These are phyloP conservation scores for Candida chauliodis DNA, from an alignment of 805 yeast species.

Conservation along the genomic window DNA sequence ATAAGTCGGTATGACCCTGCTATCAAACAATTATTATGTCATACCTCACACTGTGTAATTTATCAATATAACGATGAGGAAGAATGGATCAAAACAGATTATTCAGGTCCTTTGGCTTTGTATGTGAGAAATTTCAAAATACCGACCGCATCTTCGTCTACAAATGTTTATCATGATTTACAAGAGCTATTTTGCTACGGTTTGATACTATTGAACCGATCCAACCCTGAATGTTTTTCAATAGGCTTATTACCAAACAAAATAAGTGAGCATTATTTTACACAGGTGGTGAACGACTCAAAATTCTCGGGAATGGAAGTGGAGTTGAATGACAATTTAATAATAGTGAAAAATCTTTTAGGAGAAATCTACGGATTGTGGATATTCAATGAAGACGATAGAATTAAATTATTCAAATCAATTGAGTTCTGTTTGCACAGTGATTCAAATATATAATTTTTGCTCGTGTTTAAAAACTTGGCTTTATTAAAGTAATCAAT, in stretches of 20 bases:
- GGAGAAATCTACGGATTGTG: constrained; percentile 77
- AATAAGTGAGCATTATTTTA: constrained; percentile 43
- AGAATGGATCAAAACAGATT: constrained; percentile 71
- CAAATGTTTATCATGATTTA: constrained; percentile 26
- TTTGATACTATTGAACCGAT: constrained; percentile 63
- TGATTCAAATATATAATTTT: constrained; percentile 18
- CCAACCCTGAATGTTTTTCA: constrained; percentile 66
- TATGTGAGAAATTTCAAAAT: constrained; percentile 49
- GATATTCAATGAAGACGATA: constrained; percentile 68
- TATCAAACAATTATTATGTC: constrained; percentile 62
- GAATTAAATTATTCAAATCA: constrained; percentile 53
- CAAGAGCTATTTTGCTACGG: constrained; percentile 59
- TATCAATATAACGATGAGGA: constrained; percentile 59
- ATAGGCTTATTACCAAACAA: constrained; percentile 62
- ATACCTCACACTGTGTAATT: constrained; percentile 69
- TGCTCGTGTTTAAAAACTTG: too few relatives aligned
- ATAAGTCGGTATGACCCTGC: constrained; percentile 74
- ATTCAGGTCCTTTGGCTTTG: constrained; percentile 65
- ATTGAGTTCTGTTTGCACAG: constrained; percentile 37
- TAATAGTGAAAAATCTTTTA: constrained; percentile 62
- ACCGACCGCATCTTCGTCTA: constrained; percentile 16
- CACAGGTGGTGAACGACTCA: constrained; percentile 25
- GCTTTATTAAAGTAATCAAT: too few relatives aligned
- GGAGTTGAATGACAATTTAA: constrained; percentile 65
- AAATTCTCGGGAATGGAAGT: constrained; percentile 51